These are phyloP conservation scores for Ilyonectria destructans DNA, from an alignment of 2,329 filamentous ascomycete species.

Conservation along the genomic window DNA sequence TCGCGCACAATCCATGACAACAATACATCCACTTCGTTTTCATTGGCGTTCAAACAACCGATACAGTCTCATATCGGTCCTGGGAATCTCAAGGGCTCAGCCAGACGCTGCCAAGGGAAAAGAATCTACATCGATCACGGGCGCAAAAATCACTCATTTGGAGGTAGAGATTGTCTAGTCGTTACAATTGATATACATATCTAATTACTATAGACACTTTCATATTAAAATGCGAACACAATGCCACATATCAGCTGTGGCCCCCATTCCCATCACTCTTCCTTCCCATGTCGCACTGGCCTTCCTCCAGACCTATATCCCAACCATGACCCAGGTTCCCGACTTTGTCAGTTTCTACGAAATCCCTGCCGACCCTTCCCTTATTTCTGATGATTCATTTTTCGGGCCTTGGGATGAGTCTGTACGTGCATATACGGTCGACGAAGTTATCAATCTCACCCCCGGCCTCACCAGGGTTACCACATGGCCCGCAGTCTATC, in stretches of 20 bases:
- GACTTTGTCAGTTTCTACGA: neutral
- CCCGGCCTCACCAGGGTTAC: slow-evolving; percentile 9
- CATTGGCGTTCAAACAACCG: too few species aligned
- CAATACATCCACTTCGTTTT: too few species aligned
- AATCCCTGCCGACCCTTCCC: neutral
- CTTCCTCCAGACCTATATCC: slow-evolving; percentile 2
- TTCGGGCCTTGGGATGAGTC: slow-evolving; percentile 14
- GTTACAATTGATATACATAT: too few species aligned
- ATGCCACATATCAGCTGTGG: neutral
- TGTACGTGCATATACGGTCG: neutral
- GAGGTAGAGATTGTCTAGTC: too few species aligned
- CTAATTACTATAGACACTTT: too few species aligned
- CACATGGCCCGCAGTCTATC: neutral
- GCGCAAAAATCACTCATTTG: too few species aligned
- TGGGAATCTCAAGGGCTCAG: too few species aligned
- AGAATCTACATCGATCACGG: too few species aligned
- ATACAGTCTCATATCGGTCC: too few species aligned
- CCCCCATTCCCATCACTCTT: neutral
- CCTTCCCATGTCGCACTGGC: slow-evolving; percentile 1
- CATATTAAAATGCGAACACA: too few species aligned
- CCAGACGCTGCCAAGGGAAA: too few species aligned
- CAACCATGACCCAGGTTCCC: neutral
- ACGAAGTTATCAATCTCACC: slow-evolving; percentile 1
- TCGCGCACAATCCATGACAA: too few species aligned
- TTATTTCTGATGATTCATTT: slow-evolving; percentile 8